These are phyloP conservation scores for Arabidopsis lyrata DNA, from an alignment of 441 rosid genomes.

Conservation along the genomic window DNA sequence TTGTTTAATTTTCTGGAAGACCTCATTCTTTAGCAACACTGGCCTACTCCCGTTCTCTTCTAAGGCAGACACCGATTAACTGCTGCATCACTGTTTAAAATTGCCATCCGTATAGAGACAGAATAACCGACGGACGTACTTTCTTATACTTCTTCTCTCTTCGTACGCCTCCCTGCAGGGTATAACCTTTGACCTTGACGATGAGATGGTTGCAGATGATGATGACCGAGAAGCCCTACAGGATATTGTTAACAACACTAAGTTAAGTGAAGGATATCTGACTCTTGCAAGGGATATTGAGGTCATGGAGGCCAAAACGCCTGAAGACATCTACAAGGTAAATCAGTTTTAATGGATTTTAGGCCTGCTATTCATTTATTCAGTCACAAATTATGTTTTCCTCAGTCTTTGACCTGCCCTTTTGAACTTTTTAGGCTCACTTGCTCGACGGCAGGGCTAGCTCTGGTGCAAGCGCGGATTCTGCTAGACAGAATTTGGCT, in stretches of 20 bases:
- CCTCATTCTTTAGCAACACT: conserved; percentile 17
- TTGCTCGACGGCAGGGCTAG: conserved; percentile 96
- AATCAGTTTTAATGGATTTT: conserved; percentile 16
- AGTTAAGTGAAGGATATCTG: conserved; percentile 89
- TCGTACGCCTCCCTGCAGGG: conserved; percentile 62
- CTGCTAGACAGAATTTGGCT: conserved; percentile 96
- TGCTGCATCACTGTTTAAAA: conserved; percentile 20
- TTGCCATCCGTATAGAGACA: neutral
- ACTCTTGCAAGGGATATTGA: conserved; percentile 98
- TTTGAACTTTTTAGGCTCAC: conserved; percentile 68
- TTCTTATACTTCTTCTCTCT: conserved; percentile 19
- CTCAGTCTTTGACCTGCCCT: conserved; percentile 24
- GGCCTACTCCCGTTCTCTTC: neutral
- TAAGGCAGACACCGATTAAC: conserved; percentile 13
- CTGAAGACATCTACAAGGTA: conserved; percentile 98
- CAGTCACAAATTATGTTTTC: conserved; percentile 17
- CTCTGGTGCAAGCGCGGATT: conserved; percentile 85
- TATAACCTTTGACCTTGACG: conserved; percentile 77
- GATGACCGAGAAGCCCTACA: conserved; percentile 74
- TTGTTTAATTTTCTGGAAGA: neutral
- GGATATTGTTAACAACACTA: conserved; percentile 83
- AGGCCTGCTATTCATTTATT: conserved; percentile 13
- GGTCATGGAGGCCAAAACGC: conserved; percentile 99
- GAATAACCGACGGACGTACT: neutral
- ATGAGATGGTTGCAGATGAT: conserved; percentile 69